Evolutionary conservation across 176 grass and related monocot genomes (phyloP).

Genomic region (Carex myosuroides): DNA sequence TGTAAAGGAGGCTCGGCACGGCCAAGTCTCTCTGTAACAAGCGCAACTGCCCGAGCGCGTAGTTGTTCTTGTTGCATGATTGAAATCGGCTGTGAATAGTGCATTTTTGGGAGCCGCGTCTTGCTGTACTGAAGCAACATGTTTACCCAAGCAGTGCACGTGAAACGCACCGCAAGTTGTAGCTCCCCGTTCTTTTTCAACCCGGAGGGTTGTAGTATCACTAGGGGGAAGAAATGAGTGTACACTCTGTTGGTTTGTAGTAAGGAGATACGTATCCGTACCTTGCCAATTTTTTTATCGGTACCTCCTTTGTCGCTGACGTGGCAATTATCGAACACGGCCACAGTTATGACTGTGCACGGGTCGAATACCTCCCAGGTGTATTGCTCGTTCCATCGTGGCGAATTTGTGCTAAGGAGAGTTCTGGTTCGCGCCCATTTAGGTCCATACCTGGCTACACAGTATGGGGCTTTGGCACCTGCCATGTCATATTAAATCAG

Average conservation of each 20-base stretch:
- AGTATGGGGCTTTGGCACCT: conserved; percentile 37
- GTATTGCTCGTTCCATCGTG: conserved; percentile 77
- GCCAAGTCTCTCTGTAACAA: conserved; percentile 35
- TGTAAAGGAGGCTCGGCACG: conserved; percentile 52
- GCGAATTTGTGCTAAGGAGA: conserved; percentile 26
- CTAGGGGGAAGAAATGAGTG: conserved; percentile 57
- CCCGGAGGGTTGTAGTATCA: conserved; percentile 27
- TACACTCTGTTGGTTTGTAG: conserved; percentile 46
- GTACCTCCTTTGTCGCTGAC: neutral
- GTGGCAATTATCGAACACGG: conserved; percentile 58
- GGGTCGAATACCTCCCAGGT: conserved; percentile 84
- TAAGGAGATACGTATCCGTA: conserved; percentile 49
- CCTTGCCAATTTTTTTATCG: conserved; percentile 53
- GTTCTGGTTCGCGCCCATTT: conserved; percentile 84
- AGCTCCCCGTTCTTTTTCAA: conserved; percentile 75
- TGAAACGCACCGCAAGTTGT: conserved; percentile 64
- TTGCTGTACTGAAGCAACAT: conserved; percentile 47
- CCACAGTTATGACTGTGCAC: conserved; percentile 60
- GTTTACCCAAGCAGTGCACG: conserved; percentile 67
- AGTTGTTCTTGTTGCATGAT: conserved; percentile 53
- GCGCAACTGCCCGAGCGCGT: conserved; percentile 40
- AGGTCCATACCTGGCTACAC: conserved; percentile 68
- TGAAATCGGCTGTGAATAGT: conserved; percentile 50
- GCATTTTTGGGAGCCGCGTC: conserved; percentile 74
- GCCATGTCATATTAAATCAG: neutral